These are phyloP conservation scores for Elsinoe ampelina DNA, from an alignment of 2,329 filamentous ascomycete genomes.

Conservation along the genomic window DNA sequence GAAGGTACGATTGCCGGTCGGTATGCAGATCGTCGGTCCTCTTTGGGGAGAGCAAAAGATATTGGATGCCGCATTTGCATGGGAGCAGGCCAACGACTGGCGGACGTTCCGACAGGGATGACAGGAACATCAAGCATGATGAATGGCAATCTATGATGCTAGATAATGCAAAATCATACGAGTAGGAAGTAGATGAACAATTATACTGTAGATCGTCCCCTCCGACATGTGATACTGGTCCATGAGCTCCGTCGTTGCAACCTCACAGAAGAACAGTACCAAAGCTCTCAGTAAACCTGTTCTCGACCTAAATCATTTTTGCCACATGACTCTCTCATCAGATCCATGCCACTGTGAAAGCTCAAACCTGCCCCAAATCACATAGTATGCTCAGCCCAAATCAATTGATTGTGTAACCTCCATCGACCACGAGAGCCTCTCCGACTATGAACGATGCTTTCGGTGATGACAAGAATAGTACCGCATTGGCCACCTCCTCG, in stretches of 20 bases:
- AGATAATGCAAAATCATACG: too few species aligned
- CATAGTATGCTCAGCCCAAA: neutral
- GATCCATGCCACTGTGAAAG: neutral
- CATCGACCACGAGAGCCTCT: conserved; percentile 36
- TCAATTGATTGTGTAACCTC: conserved; percentile 38
- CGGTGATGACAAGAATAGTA: conserved; percentile 37
- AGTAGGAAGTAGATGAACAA: too few species aligned
- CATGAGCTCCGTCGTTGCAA: too few species aligned
- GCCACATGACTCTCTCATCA: too few species aligned
- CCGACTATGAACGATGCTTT: conserved; percentile 41
- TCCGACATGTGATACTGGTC: too few species aligned
- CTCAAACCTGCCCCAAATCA: neutral
- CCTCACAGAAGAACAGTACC: too few species aligned
- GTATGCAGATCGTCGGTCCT: conserved; percentile 47
- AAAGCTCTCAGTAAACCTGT: too few species aligned
- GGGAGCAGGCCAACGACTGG: conserved; percentile 42
- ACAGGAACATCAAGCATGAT: neutral
- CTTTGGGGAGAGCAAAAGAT: conserved; percentile 44
- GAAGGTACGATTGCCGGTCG: conserved; percentile 35
- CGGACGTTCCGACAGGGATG: conserved; percentile 16
- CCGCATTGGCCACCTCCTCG: conserved; percentile 40
- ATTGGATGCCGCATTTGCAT: conserved; percentile 37
- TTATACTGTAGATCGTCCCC: too few species aligned
- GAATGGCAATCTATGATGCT: neutral
- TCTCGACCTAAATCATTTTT: too few species aligned